phyloP scores from a whole-genome alignment of 108 stramenopile species.

The Bacterosira constricta region DNA sequence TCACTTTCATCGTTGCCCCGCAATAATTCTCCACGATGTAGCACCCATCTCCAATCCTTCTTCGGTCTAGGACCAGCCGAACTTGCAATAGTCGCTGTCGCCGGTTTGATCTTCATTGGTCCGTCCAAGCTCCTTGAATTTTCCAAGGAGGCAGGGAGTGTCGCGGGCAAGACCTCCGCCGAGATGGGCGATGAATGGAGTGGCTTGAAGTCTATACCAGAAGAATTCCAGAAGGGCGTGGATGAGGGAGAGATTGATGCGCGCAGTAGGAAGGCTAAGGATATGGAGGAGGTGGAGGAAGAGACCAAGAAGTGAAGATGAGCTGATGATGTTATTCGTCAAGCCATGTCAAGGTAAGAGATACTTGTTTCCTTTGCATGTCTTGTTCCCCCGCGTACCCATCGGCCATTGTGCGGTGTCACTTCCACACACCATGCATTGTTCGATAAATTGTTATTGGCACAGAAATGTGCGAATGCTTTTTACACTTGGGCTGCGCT shows the following conservation, averaged over 20 bases:
- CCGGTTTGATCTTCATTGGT: slow-evolving; percentile 66
- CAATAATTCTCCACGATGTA: too few species aligned
- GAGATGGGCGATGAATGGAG: slow-evolving; percentile 12
- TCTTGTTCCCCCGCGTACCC: too few species aligned
- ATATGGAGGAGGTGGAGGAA: slow-evolving; percentile 51
- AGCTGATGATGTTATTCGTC: not conserved
- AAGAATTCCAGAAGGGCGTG: slow-evolving; percentile 82
- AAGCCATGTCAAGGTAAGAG: not conserved
- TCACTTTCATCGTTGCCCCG: too few species aligned
- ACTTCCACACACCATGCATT: too few species aligned
- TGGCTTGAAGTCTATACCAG: slow-evolving; percentile 59
- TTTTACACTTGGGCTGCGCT: slow-evolving; percentile 18
- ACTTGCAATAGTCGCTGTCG: slow-evolving; percentile 67
- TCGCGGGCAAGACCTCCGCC: slow-evolving; percentile 66
- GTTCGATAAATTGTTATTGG: not conserved
- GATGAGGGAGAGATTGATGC: slow-evolving; percentile 76
- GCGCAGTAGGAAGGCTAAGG: slow-evolving; percentile 68
- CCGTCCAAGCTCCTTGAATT: slow-evolving; percentile 67
- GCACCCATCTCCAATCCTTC: slow-evolving; percentile 37
- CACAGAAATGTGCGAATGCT: slow-evolving; percentile 11
- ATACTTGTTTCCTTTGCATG: not conserved
- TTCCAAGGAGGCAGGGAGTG: slow-evolving; percentile 56
- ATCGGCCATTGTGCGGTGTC: too few species aligned
- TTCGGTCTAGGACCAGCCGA: slow-evolving; percentile 86
- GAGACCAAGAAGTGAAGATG: slow-evolving; percentile 43